These are phyloP conservation scores for Dittrichia graveolens DNA, from an alignment of 129 eudicot genomes.

Conservation along the genomic window DNA sequence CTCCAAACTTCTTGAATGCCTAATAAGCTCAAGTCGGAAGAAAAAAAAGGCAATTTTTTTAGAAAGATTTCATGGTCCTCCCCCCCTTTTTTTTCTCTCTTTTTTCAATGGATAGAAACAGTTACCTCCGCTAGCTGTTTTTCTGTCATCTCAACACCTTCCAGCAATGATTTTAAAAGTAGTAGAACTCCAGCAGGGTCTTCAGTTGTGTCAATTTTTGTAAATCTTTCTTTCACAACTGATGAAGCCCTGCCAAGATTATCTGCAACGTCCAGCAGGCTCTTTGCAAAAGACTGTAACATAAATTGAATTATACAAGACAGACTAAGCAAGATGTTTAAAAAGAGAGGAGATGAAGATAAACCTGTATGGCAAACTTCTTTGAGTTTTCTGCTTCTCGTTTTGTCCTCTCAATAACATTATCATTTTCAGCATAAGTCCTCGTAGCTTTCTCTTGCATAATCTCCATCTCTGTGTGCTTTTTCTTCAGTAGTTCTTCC, in stretches of 20 bases:
- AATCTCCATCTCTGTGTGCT: constrained; percentile 50
- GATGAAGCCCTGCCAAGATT: constrained; percentile 74
- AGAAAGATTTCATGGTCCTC: not conserved
- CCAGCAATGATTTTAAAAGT: constrained; percentile 70
- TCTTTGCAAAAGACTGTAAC: constrained; percentile 76
- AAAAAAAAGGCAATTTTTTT: not conserved
- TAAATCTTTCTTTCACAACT: constrained; percentile 65
- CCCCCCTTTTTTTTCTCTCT: not conserved
- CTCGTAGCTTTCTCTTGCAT: constrained; percentile 70
- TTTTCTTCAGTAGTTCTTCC: constrained; percentile 51
- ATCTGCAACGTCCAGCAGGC: constrained; percentile 82
- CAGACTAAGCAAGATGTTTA: not conserved
- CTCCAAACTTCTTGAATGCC: constrained; percentile 41
- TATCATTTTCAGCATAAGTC: constrained; percentile 69
- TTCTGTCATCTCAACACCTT: constrained; percentile 97
- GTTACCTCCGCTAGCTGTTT: constrained; percentile 83
- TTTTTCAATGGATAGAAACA: constrained; percentile 6
- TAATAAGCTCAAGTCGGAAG: not conserved
- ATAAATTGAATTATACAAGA: constrained; percentile 14
- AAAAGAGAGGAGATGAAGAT: not conserved
- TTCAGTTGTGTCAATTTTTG: constrained; percentile 58
- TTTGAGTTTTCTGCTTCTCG: constrained; percentile 81
- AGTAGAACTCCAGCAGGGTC: constrained; percentile 69
- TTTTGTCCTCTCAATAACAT: constrained; percentile 66
- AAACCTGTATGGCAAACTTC: constrained; percentile 88